Conservation (phyloP, 2,329 filamentous ascomycete species). For the Cladophialophora chaetospira region DNA sequence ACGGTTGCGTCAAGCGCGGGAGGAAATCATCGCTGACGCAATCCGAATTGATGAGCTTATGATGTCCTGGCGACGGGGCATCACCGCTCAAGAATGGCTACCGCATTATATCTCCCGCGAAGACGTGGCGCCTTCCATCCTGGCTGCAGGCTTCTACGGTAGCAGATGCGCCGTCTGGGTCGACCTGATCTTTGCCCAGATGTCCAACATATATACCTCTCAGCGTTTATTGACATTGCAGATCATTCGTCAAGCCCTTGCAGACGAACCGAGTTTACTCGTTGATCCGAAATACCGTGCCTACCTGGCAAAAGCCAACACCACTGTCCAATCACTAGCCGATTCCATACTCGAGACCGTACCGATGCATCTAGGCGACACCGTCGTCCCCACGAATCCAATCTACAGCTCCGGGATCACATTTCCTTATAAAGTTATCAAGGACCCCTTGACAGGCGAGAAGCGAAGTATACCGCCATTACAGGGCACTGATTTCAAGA, state of each 20-base stretch:
- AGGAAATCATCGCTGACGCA: slow-evolving; percentile 24
- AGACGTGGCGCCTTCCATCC: slow-evolving; percentile 27
- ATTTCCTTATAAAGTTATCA: slow-evolving; percentile 22
- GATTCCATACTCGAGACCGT: slow-evolving; percentile 30
- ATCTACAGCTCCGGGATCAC: slow-evolving; percentile 22
- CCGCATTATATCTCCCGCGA: slow-evolving; percentile 25
- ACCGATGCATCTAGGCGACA: slow-evolving; percentile 32
- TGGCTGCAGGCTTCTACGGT: slow-evolving; percentile 31
- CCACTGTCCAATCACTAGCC: slow-evolving; percentile 27
- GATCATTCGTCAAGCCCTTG: slow-evolving; percentile 27
- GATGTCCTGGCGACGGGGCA: slow-evolving; percentile 26
- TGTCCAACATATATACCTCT: slow-evolving; percentile 20
- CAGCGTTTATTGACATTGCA: slow-evolving; percentile 30
- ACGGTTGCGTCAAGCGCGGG: slow-evolving; percentile 6
- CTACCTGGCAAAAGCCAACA: slow-evolving; percentile 20
- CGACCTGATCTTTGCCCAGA: slow-evolving; percentile 22
- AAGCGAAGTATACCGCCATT: slow-evolving; percentile 14
- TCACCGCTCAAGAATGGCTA: slow-evolving; percentile 21
- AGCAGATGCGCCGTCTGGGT: slow-evolving; percentile 28
- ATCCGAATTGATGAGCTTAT: slow-evolving; percentile 23
- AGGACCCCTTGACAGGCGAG: slow-evolving; percentile 10
- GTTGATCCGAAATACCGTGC: not conserved
- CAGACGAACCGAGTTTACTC: slow-evolving; percentile 18
- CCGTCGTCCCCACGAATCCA: slow-evolving; percentile 26
- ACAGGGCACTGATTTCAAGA: slow-evolving; percentile 5